Conservation (phyloP, 164 flowering plant species). For the Stephania cephalantha region DNA sequence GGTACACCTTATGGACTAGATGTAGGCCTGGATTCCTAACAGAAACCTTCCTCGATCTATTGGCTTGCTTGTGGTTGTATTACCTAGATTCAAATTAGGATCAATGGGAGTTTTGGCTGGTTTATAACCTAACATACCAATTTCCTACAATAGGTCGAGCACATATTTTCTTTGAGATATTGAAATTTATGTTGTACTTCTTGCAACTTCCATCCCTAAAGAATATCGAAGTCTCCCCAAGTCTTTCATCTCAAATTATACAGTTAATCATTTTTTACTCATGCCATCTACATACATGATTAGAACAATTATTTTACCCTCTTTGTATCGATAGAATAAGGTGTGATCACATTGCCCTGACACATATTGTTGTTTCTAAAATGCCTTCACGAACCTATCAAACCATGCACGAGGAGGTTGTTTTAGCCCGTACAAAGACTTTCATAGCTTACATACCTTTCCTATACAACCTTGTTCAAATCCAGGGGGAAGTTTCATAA, state of each 20-base stretch:
- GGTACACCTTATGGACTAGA: too few species aligned
- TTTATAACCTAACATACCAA: not conserved
- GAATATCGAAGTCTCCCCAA: not conserved
- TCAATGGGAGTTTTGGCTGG: not conserved
- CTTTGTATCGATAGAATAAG: not conserved
- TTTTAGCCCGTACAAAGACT: too few species aligned
- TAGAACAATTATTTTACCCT: not conserved
- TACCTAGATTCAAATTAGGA: not conserved
- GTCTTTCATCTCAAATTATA: not conserved
- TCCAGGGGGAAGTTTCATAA: too few species aligned
- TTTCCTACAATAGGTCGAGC: not conserved
- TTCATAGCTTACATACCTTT: too few species aligned
- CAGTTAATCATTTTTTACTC: not conserved
- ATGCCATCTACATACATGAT: not conserved
- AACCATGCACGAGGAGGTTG: too few species aligned
- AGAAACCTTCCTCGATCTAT: not conserved
- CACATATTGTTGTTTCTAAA: too few species aligned
- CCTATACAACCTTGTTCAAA: too few species aligned
- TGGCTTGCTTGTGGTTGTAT: too few species aligned
- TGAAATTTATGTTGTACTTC: not conserved
- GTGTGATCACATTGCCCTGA: not conserved
- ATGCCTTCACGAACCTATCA: too few species aligned
- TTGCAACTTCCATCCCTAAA: conserved; percentile 1
- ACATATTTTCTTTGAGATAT: conserved; percentile 4
- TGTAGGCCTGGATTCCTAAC: too few species aligned